Conservation (phyloP, 78 protist species). For the Anaeramoeba flamelloides region DNA sequence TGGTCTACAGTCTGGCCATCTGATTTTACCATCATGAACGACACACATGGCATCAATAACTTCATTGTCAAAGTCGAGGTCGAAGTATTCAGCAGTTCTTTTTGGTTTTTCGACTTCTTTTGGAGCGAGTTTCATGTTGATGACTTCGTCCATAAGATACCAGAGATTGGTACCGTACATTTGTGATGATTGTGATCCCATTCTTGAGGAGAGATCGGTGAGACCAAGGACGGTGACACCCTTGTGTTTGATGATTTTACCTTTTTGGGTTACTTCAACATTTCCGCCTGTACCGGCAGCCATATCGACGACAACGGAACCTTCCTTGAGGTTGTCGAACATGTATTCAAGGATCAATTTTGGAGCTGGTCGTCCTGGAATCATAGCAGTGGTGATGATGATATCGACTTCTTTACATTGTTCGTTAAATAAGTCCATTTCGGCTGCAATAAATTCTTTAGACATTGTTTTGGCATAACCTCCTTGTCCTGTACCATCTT, state of each 20-base stretch:
- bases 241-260: constrained; percentile 24
- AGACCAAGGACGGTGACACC: constrained; percentile 74
- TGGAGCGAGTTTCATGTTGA: too few species aligned
- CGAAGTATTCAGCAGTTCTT: constrained; percentile 8
- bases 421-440: constrained; percentile 49
- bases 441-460: constrained; percentile 75
- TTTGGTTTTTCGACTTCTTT: too few species aligned
- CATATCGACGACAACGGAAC: constrained; percentile 87
- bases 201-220: constrained; percentile 79
- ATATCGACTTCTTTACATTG: constrained; percentile 80
- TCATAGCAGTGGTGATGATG: constrained; percentile 91
- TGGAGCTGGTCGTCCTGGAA: constrained; percentile 82
- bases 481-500: constrained; percentile 69
- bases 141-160: constrained; percentile 45
- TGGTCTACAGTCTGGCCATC: background rate
- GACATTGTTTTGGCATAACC: constrained; percentile 91
- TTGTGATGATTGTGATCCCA: constrained; percentile 51
- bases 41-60: constrained; percentile 41
- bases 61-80: constrained; percentile 54
- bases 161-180: constrained; percentile 63
- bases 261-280: constrained; percentile 15
- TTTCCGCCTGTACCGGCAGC: constrained; percentile 94
- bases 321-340: constrained; percentile 46
- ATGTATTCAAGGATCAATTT: constrained; percentile 50
- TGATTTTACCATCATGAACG: constrained; percentile 6